Conservation (phyloP, 352 stramenopile genomes). For the Globisporangium spiculum region DNA sequence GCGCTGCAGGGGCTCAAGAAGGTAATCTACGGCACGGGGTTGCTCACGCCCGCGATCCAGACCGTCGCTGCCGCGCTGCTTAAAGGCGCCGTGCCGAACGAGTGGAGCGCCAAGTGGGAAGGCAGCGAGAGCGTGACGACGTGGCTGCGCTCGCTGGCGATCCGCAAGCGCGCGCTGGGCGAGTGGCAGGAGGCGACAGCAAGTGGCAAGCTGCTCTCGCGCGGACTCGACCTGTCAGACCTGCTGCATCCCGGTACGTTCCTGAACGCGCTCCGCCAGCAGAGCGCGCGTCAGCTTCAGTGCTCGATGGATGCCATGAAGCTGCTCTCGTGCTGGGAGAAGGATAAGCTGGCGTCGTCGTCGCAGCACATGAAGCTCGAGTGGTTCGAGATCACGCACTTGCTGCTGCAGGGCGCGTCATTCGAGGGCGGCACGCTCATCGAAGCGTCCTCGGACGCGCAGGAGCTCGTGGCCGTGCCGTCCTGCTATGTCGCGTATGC, state of each 20-base stretch:
- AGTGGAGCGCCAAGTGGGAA: constrained; percentile 86
- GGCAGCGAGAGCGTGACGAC: constrained; percentile 59
- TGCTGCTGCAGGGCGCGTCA: constrained; percentile 86
- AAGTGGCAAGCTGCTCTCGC: constrained; percentile 63
- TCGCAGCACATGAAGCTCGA: constrained; percentile 34
- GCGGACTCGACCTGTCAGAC: constrained; percentile 86
- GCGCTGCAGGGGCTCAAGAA: constrained; percentile 82
- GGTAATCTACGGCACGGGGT: constrained; percentile 88
- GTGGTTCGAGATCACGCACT: constrained; percentile 77
- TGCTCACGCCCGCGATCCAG: constrained; percentile 90
- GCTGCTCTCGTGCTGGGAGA: constrained; percentile 87
- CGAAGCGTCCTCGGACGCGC: constrained; percentile 77
- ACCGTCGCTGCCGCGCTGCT: constrained; percentile 73
- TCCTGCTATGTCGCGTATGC: constrained; percentile 83
- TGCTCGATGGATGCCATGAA: constrained; percentile 91
- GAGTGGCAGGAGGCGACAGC: constrained; percentile 78
- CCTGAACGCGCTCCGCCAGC: constrained; percentile 92
- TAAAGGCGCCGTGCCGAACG: constrained; percentile 57
- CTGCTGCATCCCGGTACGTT: constrained; percentile 93
- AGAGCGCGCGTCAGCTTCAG: constrained; percentile 80
- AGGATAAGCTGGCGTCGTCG: constrained; percentile 43
- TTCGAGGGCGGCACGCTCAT: constrained; percentile 79
- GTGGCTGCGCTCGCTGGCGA: constrained; percentile 81
- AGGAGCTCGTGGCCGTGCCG: constrained; percentile 79
- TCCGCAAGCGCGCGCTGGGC: constrained; percentile 76